Percentiles rank a stretch among this genome's conserved stretches.
phyloP scores from a whole-genome alignment of 2,329 filamentous ascomycete genomes.

The Verticillium nonalfalfae region DNA sequence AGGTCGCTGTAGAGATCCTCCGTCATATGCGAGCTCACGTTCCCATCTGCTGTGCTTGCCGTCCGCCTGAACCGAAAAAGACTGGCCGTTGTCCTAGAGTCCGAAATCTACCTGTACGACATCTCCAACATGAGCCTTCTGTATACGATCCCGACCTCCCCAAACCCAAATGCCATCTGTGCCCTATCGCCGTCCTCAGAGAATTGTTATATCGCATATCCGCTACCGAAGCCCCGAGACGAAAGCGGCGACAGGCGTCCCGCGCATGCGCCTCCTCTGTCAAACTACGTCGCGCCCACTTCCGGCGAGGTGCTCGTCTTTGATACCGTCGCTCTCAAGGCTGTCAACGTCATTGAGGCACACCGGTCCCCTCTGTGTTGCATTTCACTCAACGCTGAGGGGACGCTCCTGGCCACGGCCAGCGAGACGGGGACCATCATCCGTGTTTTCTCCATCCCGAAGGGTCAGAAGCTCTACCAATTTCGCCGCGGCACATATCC shows the following conservation, averaged over 20 bases:
- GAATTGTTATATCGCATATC: slow-evolving; percentile 92
- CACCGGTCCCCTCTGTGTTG: slow-evolving; percentile 87
- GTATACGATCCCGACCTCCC: slow-evolving; percentile 87
- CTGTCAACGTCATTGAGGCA: slow-evolving; percentile 91
- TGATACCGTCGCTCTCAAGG: slow-evolving; percentile 81
- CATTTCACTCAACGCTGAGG: slow-evolving; percentile 87
- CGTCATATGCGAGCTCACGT: slow-evolving; percentile 97
- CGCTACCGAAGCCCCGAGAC: slow-evolving; percentile 68
- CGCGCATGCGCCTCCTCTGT: slow-evolving; percentile 76
- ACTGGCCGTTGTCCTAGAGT: slow-evolving; percentile 86
- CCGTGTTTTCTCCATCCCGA: slow-evolving; percentile 86
- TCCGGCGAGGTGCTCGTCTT: slow-evolving; percentile 91
- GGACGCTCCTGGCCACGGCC: slow-evolving; percentile 84
- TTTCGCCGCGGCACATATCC: slow-evolving; percentile 95
- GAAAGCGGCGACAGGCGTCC: slow-evolving; percentile 55
- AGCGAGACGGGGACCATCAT: slow-evolving; percentile 98
- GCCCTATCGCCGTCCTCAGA: slow-evolving; percentile 91
- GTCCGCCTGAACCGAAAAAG: slow-evolving; percentile 93
- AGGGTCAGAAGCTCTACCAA: slow-evolving; percentile 89
- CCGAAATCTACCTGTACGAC: slow-evolving; percentile 97
- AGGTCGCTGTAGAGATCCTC: slow-evolving; percentile 48
- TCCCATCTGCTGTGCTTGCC: slow-evolving; percentile 91
- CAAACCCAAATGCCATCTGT: slow-evolving; percentile 87
- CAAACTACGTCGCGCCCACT: slow-evolving; percentile 73
- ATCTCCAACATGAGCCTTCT: slow-evolving; percentile 97